These are phyloP conservation scores for Ceratonia siliqua DNA, from an alignment of 306 rosid genomes.

Conservation along the genomic window DNA sequence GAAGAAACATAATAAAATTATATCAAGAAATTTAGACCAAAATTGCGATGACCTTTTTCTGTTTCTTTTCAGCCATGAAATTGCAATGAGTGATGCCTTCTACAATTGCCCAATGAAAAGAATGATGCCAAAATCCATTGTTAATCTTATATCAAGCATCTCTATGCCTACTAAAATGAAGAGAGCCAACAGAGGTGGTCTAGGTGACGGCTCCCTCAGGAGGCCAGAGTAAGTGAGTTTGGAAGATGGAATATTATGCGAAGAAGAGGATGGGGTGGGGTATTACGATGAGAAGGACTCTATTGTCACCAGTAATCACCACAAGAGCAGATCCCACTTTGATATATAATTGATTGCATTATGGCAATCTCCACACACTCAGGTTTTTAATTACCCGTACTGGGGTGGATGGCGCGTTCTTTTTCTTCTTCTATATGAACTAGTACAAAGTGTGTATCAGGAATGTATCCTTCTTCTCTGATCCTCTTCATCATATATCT, in stretches of 20 bases:
- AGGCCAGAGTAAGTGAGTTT: not conserved
- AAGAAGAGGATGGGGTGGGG: not conserved
- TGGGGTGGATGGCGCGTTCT: slow-evolving; percentile 53
- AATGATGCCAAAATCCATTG: not conserved
- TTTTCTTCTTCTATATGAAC: slow-evolving; percentile 71
- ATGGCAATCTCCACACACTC: slow-evolving; percentile 84
- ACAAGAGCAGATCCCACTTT: slow-evolving; percentile 46
- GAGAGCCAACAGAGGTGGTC: not conserved
- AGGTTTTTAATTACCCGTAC: slow-evolving; percentile 72
- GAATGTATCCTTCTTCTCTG: slow-evolving; percentile 64
- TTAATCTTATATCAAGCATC: slow-evolving; percentile 1
- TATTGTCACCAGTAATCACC: slow-evolving; percentile 64
- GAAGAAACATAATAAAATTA: too few species aligned
- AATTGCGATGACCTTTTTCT: not conserved
- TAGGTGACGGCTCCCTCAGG: not conserved
- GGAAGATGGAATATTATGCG: not conserved
- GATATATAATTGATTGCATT: slow-evolving; percentile 71
- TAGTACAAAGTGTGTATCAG: slow-evolving; percentile 68
- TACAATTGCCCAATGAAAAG: not conserved
- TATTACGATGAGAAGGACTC: not conserved
- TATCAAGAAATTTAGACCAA: too few species aligned
- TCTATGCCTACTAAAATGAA: not conserved
- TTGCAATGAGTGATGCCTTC: not conserved
- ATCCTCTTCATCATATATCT: slow-evolving; percentile 65
- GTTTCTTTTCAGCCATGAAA: not conserved